These are phyloP conservation scores for Kodamaea kaohsiungensis DNA, from an alignment of 805 yeast genomes.

Conservation along the genomic window DNA sequence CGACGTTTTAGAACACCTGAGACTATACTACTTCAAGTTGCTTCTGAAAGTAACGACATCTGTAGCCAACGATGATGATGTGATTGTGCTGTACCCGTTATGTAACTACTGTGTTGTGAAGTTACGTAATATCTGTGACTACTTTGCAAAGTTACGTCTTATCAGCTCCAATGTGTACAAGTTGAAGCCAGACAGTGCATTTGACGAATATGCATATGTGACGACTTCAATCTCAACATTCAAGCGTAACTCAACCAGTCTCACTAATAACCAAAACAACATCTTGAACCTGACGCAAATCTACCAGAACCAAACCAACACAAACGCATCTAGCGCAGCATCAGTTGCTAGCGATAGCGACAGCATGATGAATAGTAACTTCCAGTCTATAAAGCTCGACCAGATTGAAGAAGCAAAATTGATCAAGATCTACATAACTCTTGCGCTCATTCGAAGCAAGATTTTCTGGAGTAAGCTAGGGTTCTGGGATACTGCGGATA, in stretches of 20 bases:
- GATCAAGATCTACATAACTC: constrained; percentile 53
- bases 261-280: not conserved
- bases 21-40: constrained; percentile 68
- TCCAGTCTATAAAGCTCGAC: constrained; percentile 12
- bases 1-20: constrained; percentile 71
- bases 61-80: constrained; percentile 21
- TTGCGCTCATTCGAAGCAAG: constrained; percentile 60
- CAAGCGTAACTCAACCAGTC: constrained; percentile 19
- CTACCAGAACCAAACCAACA: not conserved
- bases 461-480: constrained; percentile 86
- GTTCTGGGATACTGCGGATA: constrained; percentile 60
- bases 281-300: not conserved
- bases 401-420: constrained; percentile 34
- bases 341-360: constrained; percentile 9
- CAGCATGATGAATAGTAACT: constrained; percentile 11
- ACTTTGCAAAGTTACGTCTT: constrained; percentile 72
- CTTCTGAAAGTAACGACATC: constrained; percentile 20
- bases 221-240: constrained; percentile 26
- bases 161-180: constrained; percentile 59
- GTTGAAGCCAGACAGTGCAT: constrained; percentile 37
- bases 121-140: constrained; percentile 79
- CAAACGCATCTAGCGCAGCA: constrained; percentile 1
- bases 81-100: constrained; percentile 56
- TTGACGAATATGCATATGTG: constrained; percentile 26
- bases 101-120: constrained; percentile 82